Evolutionary conservation across 2,329 filamentous ascomycete genomes (phyloP).

Genomic region (Fusarium abutilonis): DNA sequence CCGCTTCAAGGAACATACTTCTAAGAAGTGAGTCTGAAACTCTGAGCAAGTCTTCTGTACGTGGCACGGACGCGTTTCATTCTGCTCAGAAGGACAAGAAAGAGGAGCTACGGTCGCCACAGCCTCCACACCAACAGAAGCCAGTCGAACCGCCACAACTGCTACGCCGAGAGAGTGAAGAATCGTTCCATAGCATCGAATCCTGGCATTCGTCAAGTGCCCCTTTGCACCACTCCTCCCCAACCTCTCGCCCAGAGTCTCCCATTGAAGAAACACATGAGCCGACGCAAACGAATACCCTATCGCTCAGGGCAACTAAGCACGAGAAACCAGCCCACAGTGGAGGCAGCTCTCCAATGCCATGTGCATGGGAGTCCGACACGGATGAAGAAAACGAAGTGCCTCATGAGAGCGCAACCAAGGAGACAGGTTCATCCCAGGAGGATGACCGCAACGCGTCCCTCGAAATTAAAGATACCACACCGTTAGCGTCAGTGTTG

Average conservation of each 20-base stretch:
- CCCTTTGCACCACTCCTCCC: conserved; percentile 57
- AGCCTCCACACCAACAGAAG: conserved; percentile 3
- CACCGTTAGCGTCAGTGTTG: conserved; percentile 7
- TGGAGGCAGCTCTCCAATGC: conserved; percentile 24
- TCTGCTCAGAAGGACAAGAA: conserved; percentile 2
- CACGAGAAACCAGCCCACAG: conserved; percentile 12
- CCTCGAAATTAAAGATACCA: not conserved
- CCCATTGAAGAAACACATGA: conserved; percentile 41
- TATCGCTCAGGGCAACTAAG: conserved; percentile 6
- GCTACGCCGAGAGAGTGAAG: conserved; percentile 46
- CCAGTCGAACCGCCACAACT: conserved; percentile 15
- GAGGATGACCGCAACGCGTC: not conserved
- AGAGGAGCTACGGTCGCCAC: conserved; percentile 9
- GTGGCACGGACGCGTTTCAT: not conserved
- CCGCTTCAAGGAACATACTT: conserved; percentile 46
- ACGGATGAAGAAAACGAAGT: conserved; percentile 39
- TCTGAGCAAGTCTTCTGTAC: not conserved
- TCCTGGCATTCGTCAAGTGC: conserved; percentile 59
- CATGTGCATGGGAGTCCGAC: conserved; percentile 40
- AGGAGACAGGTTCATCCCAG: conserved; percentile 28
- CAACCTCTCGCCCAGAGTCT: conserved; percentile 54
- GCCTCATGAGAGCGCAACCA: conserved; percentile 44
- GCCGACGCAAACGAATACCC: conserved; percentile 2
- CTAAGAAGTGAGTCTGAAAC: conserved; percentile 10
- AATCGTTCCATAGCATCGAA: conserved; percentile 65